A percentile compares a stretch with the other conserved stretches of the same genome.
Evolutionary conservation across 1,284 basidiomycete species (phyloP).

Genomic region (Coniferiporia weirii): DNA sequence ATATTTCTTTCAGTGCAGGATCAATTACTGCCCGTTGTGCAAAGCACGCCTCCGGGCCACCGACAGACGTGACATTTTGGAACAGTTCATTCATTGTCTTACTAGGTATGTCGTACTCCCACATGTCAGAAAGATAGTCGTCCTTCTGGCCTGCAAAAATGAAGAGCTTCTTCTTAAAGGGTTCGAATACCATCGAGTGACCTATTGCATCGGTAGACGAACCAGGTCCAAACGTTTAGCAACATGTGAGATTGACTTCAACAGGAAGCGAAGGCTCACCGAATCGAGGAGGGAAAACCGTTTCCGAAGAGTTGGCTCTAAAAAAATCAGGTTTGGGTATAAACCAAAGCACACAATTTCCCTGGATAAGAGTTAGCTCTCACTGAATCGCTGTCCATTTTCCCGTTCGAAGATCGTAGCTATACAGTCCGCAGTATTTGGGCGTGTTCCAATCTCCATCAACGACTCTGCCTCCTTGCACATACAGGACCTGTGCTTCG

Average conservation of each 20-base stretch:
- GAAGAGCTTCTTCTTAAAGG: slow-evolving; percentile 48
- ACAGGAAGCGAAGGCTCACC: slow-evolving; percentile 36
- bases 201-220: slow-evolving; percentile 32
- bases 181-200: slow-evolving; percentile 75
- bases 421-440: slow-evolving; percentile 67
- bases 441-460: slow-evolving; percentile 52
- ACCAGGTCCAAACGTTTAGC: background rate
- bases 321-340: background rate
- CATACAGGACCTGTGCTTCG: slow-evolving; percentile 67
- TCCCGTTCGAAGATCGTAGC: slow-evolving; percentile 55
- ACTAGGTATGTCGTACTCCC: slow-evolving; percentile 57
- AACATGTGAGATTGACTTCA: background rate
- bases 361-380: slow-evolving; percentile 25
- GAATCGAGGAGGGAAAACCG: slow-evolving; percentile 51
- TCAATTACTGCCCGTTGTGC: slow-evolving; percentile 69
- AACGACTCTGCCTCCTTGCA: slow-evolving; percentile 73
- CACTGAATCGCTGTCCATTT: slow-evolving; percentile 66
- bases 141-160: slow-evolving; percentile 69
- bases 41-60: slow-evolving; percentile 64
- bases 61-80: slow-evolving; percentile 49
- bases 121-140: slow-evolving; percentile 69
- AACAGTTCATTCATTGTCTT: slow-evolving; percentile 57
- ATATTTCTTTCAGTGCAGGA: slow-evolving; percentile 56
- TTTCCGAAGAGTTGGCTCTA: slow-evolving; percentile 15
- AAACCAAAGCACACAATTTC: background rate